Evolutionary conservation across 495 filamentous ascomycete genomes (phyloP), one percentile per base, ranked within the genome.

Genomic region (Xylaria scruposa): DNA sequence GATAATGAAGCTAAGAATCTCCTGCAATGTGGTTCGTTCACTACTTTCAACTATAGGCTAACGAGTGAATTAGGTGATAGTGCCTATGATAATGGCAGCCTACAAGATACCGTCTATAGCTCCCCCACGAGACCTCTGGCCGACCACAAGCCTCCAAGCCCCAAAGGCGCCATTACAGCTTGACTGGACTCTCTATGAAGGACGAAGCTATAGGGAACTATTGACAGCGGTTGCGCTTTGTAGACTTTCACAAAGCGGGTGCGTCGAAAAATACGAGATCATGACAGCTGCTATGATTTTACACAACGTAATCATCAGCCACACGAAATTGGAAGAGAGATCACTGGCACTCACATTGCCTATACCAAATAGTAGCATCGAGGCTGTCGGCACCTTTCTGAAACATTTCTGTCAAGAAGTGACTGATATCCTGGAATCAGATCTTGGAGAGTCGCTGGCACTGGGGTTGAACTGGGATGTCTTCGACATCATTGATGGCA

Each of bases 401-500:
- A 24, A 49, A 26, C 8, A 8, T 40, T 67, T 71, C 51, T 71
- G 61, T 21, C 44, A 67, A 49, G 38, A 56, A 60, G 15, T 42
- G n/a, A 29, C 47, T 36, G 21, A 54, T 44, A 21, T 70, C 17
- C 4, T 70, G 3, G 58, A 53, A 9, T 70, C 36, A 3, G 46
- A 62, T 26, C 15, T 59, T 21, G 51, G 61, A 21, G 47, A 58
- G 21, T 62, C 38, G 72, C 68, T 7, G 68, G 31, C 33, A 21
- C 21, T 13, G 53, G 73, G 40, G 24, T 73, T 46, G 67, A 54
- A 59, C 33, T 88, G 84, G 74, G 88, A 92, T 73, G 72, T 90
- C 0, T 84, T 81, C 26, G 91, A 94, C 75, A 76, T 90, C 12
- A 67, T 93, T n/a, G 91, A 94, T 74, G 91, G 91, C 21, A 83